Percentiles rank a stretch among this genome's conserved stretches.
phyloP scores from a whole-genome alignment of 2,329 filamentous ascomycete genomes.

The Ascochyta rabiei region DNA sequence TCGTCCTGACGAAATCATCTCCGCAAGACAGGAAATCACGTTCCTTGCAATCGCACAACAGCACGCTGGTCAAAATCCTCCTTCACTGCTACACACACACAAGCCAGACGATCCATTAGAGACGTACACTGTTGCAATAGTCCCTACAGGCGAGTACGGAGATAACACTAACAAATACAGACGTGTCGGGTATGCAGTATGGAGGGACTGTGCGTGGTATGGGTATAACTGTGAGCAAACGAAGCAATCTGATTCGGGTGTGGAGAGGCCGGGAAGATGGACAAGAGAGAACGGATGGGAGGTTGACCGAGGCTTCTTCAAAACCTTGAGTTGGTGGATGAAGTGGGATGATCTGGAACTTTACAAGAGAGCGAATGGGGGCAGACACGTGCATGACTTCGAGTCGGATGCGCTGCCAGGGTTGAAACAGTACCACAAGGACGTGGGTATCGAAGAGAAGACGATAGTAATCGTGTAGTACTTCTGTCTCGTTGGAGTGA shows the following conservation, averaged over 20 bases:
- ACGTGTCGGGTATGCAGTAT: slow-evolving; percentile 1
- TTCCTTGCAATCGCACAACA: too few relatives aligned
- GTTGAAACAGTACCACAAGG: not conserved
- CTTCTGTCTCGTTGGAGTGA: too few relatives aligned
- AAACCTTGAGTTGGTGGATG: not conserved
- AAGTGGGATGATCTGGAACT: slow-evolving; percentile 2
- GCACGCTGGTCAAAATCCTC: too few relatives aligned
- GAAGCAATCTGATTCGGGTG: not conserved
- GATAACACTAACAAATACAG: not conserved
- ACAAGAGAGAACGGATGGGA: not conserved
- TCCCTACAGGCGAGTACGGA: not conserved
- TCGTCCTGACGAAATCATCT: too few relatives aligned
- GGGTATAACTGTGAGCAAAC: not conserved
- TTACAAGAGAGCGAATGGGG: not conserved
- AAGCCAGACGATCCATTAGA: too few relatives aligned
- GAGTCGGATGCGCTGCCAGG: not conserved
- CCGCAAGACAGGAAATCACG: too few relatives aligned
- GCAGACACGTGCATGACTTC: not conserved
- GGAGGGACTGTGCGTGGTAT: slow-evolving; percentile 5
- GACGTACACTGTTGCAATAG: too few relatives aligned
- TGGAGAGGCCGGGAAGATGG: not conserved
- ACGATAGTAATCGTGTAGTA: too few relatives aligned
- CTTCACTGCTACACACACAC: too few relatives aligned
- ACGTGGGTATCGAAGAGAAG: not conserved
- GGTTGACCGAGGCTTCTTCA: not conserved